Base-by-base conservation (phyloP, 495 filamentous ascomycete species). In the Tuber borchii region DNA sequence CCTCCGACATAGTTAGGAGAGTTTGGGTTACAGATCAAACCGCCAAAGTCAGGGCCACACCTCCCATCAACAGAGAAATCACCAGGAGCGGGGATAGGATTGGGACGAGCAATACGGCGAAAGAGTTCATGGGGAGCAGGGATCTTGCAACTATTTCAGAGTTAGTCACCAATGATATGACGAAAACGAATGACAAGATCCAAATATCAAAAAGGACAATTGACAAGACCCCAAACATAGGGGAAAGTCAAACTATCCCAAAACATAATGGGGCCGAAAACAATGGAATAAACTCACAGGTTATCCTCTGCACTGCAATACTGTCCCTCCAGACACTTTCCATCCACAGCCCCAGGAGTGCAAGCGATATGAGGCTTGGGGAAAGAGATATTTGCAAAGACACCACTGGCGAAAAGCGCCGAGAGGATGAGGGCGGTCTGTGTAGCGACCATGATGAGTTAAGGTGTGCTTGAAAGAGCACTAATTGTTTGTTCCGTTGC, bases 351-450 rank as follows among this genome's bases (percentile, higher is more conserved):
- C 22, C 20, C 16, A 9, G 26, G 70, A 34, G 65, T 48, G 31
- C 79, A 81, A 0, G 39, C 2, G 40, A 75, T 81, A 9, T 40
- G 9, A 16, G 43, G 19, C 10, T 43, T 0, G 16, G 19, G 20
- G 34, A 81, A 70, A 26, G 17, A 19, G 40, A 81, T 72, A 40
- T 81, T 81, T 68, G 40, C 79, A 42, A 81, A 69, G 68, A 74
- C 79, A 17, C 78, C 79, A 37, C 74, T 74, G 69, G 75, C 78
- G 40, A 81, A 40, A 19, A 81, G 78, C 20, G 76, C 78, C 44
- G 78, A 75, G 72, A 79, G 78, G 77, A 79, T 40, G 17, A 80
- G 20, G 43, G 76, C 45, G 44, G 69, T 70, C 73, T 80, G 37
- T 0, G 22, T 44, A 7, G 39, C 8, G 70, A 71, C 78, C 78